phyloP scores from a whole-genome alignment of 2,329 filamentous ascomycete species.

The Penicillium palitans region DNA sequence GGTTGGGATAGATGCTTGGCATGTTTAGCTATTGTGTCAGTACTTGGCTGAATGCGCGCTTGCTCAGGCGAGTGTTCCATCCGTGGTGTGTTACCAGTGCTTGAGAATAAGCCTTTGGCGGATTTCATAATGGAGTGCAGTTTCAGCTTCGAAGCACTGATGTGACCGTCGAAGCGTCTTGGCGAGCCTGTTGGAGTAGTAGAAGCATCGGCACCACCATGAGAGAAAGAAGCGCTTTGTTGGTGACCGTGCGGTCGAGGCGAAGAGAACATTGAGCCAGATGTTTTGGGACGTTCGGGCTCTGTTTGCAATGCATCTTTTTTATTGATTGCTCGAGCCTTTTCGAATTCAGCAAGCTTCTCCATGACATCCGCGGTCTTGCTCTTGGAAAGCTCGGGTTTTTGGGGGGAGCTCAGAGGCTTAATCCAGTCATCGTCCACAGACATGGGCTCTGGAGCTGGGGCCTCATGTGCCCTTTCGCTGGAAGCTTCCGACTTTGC shows the following conservation, averaged over 20 bases:
- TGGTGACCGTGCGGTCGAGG: slow-evolving; percentile 53
- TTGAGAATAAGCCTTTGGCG: slow-evolving; percentile 82
- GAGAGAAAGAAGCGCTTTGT: slow-evolving; percentile 64
- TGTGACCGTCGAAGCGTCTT: slow-evolving; percentile 67
- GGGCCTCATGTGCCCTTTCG: slow-evolving; percentile 24
- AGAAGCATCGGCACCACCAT: slow-evolving; percentile 52
- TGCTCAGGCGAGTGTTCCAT: slow-evolving; percentile 52
- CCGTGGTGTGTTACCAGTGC: slow-evolving; percentile 63
- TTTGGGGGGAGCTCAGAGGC: slow-evolving; percentile 48
- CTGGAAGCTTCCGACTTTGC: slow-evolving; percentile 27
- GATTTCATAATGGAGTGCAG: slow-evolving; percentile 87
- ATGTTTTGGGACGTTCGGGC: slow-evolving; percentile 62
- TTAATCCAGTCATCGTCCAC: slow-evolving; percentile 61
- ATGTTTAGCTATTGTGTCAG: slow-evolving; percentile 22
- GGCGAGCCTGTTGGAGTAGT: slow-evolving; percentile 62
- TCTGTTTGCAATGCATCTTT: slow-evolving; percentile 21
- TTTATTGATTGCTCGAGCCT: slow-evolving; percentile 24
- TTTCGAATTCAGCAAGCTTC: slow-evolving; percentile 34
- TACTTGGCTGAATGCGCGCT: slow-evolving; percentile 29
- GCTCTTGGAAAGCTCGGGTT: slow-evolving; percentile 60
- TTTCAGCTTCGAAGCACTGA: slow-evolving; percentile 91
- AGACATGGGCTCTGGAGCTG: slow-evolving; percentile 22
- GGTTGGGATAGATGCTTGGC: slow-evolving; percentile 22
- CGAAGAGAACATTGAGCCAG: slow-evolving; percentile 60
- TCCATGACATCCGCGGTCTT: slow-evolving; percentile 64